Conservation (phyloP, 495 filamentous ascomycete genomes). For the Achaetomiella virescens region DNA sequence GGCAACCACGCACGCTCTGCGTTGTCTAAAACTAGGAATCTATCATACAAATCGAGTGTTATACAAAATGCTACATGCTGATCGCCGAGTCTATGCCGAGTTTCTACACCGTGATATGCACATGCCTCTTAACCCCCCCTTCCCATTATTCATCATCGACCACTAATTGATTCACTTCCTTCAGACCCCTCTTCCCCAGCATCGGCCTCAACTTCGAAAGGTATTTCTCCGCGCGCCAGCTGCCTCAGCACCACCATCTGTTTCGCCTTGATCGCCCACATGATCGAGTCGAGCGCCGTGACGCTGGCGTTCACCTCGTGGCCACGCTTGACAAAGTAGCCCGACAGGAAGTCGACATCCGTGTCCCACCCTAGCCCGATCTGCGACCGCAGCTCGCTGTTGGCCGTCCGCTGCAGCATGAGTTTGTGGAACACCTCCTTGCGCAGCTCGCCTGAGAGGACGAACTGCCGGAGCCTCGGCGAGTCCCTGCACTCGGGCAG, state of each 20-base stretch:
- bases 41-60: slow-evolving; percentile 11
- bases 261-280: slow-evolving; percentile 33
- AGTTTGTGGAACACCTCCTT: slow-evolving; percentile 27
- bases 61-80: slow-evolving; percentile 1
- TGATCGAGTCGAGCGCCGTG: slow-evolving; percentile 49
- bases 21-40: neutral
- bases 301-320: slow-evolving; percentile 60
- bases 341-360: slow-evolving; percentile 76
- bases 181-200: slow-evolving; percentile 54
- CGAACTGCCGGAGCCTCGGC: slow-evolving; percentile 52
- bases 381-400: slow-evolving; percentile 60
- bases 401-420: slow-evolving; percentile 45
- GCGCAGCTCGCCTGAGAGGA: slow-evolving; percentile 49
- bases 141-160: neutral
- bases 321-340: slow-evolving; percentile 67
- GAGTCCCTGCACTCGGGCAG: slow-evolving; percentile 57
- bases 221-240: slow-evolving; percentile 17
- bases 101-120: slow-evolving; percentile 2
- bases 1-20: neutral
- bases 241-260: slow-evolving; percentile 13
- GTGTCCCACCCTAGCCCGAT: slow-evolving; percentile 48
- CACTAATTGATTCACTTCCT: no score
- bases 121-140: no score
- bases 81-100: neutral
- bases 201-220: slow-evolving; percentile 58